Conservation (phyloP, 192 early-diverging fungal genomes). For the Podila verticillata region DNA sequence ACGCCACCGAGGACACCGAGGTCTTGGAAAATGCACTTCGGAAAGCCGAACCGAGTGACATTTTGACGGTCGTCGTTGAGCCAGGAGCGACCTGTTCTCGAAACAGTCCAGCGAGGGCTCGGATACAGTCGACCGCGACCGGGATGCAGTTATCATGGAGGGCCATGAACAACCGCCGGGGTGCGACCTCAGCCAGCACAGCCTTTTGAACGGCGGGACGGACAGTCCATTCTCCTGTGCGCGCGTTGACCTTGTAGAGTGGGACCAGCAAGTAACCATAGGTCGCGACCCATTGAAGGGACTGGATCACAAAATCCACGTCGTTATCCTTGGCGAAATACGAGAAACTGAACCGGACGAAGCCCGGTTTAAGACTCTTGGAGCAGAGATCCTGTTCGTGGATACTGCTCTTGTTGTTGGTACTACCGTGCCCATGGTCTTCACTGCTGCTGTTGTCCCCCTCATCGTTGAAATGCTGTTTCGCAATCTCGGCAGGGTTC, state of each 20-base stretch:
- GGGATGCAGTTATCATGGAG: slow-evolving; percentile 18
- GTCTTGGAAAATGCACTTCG: neutral
- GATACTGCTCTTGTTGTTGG: slow-evolving; percentile 7
- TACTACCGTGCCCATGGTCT: neutral
- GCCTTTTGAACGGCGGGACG: slow-evolving; percentile 12
- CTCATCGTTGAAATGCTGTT: neutral
- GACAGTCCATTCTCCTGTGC: slow-evolving; percentile 25
- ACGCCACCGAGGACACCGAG: neutral
- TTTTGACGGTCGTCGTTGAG: neutral
- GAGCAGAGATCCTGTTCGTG: slow-evolving; percentile 15
- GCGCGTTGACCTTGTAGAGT: slow-evolving; percentile 30
- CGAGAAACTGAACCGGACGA: slow-evolving; percentile 51
- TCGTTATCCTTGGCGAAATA: slow-evolving; percentile 50
- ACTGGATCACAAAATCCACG: slow-evolving; percentile 52
- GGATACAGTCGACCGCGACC: slow-evolving; percentile 30
- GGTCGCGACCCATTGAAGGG: slow-evolving; percentile 49
- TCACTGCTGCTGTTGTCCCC: neutral
- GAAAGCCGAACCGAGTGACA: neutral
- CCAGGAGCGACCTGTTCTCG: slow-evolving; percentile 10
- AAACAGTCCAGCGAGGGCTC: slow-evolving; percentile 13
- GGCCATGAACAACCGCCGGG: neutral
- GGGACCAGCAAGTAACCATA: slow-evolving; percentile 42
- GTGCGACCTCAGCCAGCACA: neutral
- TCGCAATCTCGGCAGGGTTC: neutral
- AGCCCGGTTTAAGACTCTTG: slow-evolving; percentile 41